Conservation (phyloP, 2,329 filamentous ascomycete species). For the Saccharata proteae region DNA sequence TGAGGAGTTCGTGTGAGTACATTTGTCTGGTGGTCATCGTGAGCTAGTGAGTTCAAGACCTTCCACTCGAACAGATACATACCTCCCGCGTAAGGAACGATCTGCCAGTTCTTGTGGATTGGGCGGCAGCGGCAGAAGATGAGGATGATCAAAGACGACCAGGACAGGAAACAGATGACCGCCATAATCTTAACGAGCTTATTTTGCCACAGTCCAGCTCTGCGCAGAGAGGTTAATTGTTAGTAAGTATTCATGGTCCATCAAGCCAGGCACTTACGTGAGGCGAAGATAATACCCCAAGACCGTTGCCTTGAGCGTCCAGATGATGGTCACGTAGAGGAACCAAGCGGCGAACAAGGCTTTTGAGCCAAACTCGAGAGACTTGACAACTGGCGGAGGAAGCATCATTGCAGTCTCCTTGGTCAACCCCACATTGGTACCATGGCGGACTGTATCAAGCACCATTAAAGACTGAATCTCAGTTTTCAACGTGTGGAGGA, state of each 20-base stretch:
- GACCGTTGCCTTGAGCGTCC: slow-evolving; percentile 32
- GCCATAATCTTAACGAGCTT: slow-evolving; percentile 26
- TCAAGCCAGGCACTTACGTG: slow-evolving; percentile 21
- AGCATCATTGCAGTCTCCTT: slow-evolving; percentile 18
- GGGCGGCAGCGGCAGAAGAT: slow-evolving; percentile 28
- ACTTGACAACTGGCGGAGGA: slow-evolving; percentile 17
- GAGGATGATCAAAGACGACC: slow-evolving; percentile 21
- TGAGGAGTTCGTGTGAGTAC: slow-evolving; percentile 23
- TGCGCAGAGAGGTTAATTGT: background rate
- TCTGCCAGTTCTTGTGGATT: slow-evolving; percentile 28
- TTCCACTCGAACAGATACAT: no score
- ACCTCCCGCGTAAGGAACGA: slow-evolving; percentile 31
- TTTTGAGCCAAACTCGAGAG: slow-evolving; percentile 22
- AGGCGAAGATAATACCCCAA: slow-evolving; percentile 33
- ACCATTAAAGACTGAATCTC: background rate
- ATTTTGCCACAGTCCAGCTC: slow-evolving; percentile 23
- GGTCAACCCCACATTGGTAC: slow-evolving; percentile 2
- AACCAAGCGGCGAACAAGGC: slow-evolving; percentile 27
- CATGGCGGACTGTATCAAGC: slow-evolving; percentile 14
- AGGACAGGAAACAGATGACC: slow-evolving; percentile 19
- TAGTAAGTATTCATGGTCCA: background rate
- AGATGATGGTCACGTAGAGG: slow-evolving; percentile 31
- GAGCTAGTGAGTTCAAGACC: no score
- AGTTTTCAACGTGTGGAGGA: background rate
- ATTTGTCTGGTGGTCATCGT: no score